Evolutionary conservation across 2,329 filamentous ascomycete genomes (phyloP).

Genomic region (Bisporella sp.): DNA sequence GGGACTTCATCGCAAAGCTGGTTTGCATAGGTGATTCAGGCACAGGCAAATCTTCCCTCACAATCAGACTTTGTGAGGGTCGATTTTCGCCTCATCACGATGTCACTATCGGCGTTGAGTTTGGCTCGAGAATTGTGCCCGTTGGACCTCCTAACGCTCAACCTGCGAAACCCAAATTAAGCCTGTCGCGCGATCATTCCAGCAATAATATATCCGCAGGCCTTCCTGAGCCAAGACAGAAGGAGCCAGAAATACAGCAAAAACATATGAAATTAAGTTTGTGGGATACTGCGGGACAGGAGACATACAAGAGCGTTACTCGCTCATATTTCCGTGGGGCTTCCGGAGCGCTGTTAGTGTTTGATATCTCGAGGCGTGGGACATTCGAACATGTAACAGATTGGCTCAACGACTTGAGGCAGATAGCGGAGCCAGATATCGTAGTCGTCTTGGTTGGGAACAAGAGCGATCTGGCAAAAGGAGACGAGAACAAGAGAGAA

Average conservation of each 20-base stretch:
- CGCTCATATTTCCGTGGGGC: slow-evolving; percentile 69
- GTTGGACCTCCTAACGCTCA: slow-evolving; percentile 69
- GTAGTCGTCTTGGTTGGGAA: slow-evolving; percentile 94
- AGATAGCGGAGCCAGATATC: slow-evolving; percentile 93
- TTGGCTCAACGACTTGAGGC: slow-evolving; percentile 89
- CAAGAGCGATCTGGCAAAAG: slow-evolving; percentile 80
- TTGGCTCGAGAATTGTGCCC: slow-evolving; percentile 86
- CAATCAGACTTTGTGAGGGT: slow-evolving; percentile 92
- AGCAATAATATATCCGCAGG: slow-evolving; percentile 30
- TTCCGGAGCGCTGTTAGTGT: slow-evolving; percentile 75
- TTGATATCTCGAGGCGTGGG: slow-evolving; percentile 79
- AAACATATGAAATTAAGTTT: slow-evolving; percentile 89
- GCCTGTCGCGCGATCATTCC: slow-evolving; percentile 15
- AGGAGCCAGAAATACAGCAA: slow-evolving; percentile 35
- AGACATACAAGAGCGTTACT: slow-evolving; percentile 96
- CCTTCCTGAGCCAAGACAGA: slow-evolving; percentile 45
- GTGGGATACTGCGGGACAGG: slow-evolving; percentile 95
- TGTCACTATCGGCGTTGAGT: slow-evolving; percentile 97
- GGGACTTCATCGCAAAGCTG: slow-evolving; percentile 99
- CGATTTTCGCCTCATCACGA: slow-evolving; percentile 92
- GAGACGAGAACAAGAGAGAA: slow-evolving; percentile 60
- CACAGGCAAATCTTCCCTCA: slow-evolving; percentile 90
- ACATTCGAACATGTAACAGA: slow-evolving; percentile 86
- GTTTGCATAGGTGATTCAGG: slow-evolving; percentile 96
- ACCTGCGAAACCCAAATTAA: slow-evolving; percentile 41